phyloP scores from a whole-genome alignment of 768 basidiomycete species.

The Boletus fagicola region DNA sequence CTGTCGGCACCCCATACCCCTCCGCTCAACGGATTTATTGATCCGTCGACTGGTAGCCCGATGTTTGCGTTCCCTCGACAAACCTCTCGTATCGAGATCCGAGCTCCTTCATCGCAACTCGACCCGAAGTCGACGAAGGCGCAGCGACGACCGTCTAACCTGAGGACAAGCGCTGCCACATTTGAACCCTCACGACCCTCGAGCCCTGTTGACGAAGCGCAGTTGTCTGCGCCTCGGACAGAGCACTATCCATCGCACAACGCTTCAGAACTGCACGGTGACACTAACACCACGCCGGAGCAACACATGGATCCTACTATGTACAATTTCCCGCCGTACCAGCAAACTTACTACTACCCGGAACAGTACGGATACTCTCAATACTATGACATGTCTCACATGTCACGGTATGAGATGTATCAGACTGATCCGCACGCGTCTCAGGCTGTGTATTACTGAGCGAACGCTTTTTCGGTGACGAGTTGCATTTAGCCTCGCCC shows the following conservation, averaged over 20 bases:
- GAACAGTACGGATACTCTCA: constrained; percentile 64
- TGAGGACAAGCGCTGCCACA: constrained; percentile 51
- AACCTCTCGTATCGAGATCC: constrained; percentile 70
- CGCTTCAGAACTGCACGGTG: constrained; percentile 16
- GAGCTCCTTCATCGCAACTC: constrained; percentile 46
- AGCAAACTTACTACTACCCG: constrained; percentile 66
- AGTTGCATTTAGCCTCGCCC: constrained; percentile 12
- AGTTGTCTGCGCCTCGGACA: constrained; percentile 2
- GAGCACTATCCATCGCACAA: constrained; percentile 18
- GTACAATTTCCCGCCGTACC: constrained; percentile 58
- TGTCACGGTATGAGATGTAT: constrained; percentile 68
- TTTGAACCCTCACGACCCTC: constrained; percentile 46
- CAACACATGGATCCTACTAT: constrained; percentile 37
- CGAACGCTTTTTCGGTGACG: constrained; percentile 8
- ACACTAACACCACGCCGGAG: constrained; percentile 18
- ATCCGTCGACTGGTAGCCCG: constrained; percentile 64
- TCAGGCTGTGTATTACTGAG: constrained; percentile 62
- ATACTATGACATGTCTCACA: constrained; percentile 68
- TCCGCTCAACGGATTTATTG: constrained; percentile 60
- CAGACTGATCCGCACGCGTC: constrained; percentile 48
- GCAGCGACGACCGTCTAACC: constrained; percentile 35
- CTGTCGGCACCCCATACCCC: constrained; percentile 58
- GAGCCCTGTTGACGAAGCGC: constrained; percentile 24
- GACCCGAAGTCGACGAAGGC: constrained; percentile 26
- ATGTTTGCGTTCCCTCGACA: constrained; percentile 75